Conservation (phyloP, 768 basidiomycete genomes). For the Leccinum truebloodii region DNA sequence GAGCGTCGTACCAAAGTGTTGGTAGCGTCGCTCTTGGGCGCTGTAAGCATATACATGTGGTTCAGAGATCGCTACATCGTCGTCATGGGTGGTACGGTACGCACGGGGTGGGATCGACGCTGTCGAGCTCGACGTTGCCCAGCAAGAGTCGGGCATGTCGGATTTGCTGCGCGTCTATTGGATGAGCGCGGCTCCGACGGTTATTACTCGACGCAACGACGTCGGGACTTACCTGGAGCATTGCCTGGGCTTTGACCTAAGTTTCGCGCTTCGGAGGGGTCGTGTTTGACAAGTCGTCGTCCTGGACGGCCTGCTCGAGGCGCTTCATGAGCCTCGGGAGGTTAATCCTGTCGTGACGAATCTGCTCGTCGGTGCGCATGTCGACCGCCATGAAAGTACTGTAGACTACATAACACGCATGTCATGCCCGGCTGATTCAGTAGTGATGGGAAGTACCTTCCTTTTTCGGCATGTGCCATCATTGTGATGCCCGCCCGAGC, state of each 20-base stretch:
- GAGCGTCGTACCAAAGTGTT: slow-evolving; percentile 49
- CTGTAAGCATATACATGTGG: slow-evolving; percentile 28
- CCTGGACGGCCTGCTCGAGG: slow-evolving; percentile 55
- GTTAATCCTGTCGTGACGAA: slow-evolving; percentile 66
- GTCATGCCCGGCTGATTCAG: no score
- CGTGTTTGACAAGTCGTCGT: slow-evolving; percentile 37
- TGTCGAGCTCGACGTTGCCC: slow-evolving; percentile 56
- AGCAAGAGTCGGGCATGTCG: slow-evolving; percentile 59
- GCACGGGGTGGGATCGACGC: slow-evolving; percentile 45
- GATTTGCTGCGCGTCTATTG: slow-evolving; percentile 36
- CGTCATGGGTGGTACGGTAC: slow-evolving; percentile 21
- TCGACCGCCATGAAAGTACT: not conserved
- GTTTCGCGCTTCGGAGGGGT: slow-evolving; percentile 28
- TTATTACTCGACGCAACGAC: not conserved
- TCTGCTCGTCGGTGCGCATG: slow-evolving; percentile 35
- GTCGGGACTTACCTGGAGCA: slow-evolving; percentile 50
- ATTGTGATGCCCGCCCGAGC: slow-evolving; percentile 20
- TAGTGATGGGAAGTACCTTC: slow-evolving; percentile 28
- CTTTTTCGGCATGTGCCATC: slow-evolving; percentile 12
- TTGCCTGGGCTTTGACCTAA: slow-evolving; percentile 58
- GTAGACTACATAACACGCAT: no score
- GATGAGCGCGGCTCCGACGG: not conserved
- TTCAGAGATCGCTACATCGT: not conserved
- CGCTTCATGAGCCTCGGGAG: slow-evolving; percentile 58
- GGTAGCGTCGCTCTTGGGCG: slow-evolving; percentile 43